A percentile compares a stretch with the other conserved stretches of the same genome.
phyloP scores from a whole-genome alignment of 2,329 filamentous ascomycete genomes.

The Cladorrhinum sp. region DNA sequence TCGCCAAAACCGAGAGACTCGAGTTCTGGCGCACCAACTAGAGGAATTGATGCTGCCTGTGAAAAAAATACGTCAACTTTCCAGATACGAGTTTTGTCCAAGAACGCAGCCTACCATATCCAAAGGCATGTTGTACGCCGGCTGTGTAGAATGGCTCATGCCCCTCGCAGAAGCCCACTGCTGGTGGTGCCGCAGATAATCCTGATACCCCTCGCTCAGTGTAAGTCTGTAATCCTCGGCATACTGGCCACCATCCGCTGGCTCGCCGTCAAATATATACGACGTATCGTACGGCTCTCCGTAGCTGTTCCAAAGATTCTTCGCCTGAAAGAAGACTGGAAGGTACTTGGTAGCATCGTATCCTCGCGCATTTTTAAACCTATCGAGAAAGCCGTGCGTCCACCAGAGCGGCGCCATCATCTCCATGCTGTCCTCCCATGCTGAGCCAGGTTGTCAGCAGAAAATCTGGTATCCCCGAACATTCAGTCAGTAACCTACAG shows the following conservation, averaged over 20 bases:
- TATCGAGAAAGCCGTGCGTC: constrained; percentile 22
- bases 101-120: constrained; percentile 23
- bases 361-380: constrained; percentile 21
- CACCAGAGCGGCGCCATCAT: constrained; percentile 27
- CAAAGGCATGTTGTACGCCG: constrained; percentile 29
- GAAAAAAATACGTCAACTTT: neutral
- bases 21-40: constrained; percentile 26
- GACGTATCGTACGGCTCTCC: constrained; percentile 25
- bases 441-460: constrained; percentile 3
- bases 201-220: constrained; percentile 23
- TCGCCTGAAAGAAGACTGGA: constrained; percentile 26
- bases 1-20: constrained; percentile 29
- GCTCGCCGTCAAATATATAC: constrained; percentile 19
- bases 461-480: too few relatives aligned
- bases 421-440: constrained; percentile 31
- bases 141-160: constrained; percentile 25
- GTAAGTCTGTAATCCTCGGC: constrained; percentile 26
- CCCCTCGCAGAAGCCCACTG: constrained; percentile 21
- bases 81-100: neutral
- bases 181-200: constrained; percentile 19
- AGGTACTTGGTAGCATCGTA: constrained; percentile 24
- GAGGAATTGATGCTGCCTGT: constrained; percentile 11
- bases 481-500: constrained; percentile 15
- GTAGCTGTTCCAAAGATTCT: constrained; percentile 23
- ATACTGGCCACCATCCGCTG: constrained; percentile 19